Base-by-base conservation (phyloP, 2,329 filamentous ascomycete genomes). In the Trichoderma koningiopsis region DNA sequence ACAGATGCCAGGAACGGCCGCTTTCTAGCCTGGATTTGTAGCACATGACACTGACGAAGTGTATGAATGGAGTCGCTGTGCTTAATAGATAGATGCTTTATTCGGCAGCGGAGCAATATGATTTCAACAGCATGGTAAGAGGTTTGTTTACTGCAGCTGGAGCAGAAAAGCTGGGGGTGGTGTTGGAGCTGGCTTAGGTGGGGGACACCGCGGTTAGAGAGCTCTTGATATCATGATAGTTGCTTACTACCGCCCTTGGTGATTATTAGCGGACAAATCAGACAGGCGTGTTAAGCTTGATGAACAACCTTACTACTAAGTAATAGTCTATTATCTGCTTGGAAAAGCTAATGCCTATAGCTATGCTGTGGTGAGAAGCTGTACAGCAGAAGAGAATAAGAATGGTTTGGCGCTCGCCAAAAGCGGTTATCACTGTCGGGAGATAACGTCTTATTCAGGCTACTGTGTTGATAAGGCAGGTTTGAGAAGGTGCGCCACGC, bases 1-100 rank as follows among this genome's bases (percentile, higher is more conserved):
- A 27, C 10, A 49, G 31, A 49, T 59, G 57, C 24, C 40, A 67
- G 63, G 63, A 67, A 67, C 63, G 55, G 37, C 27, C 43, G 29
- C 53, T 43, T 16, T 29, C 35, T 59, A 22, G 22, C 57, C 27
- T 10, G 22, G 7, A 13, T 19, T 3, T 19, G 35, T 37, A 57
- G 31, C 62, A 65, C 35, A 66, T 47, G 53, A 66, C 55, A 22
- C n/a, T 35, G 5, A 22, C 4, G 14, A 14, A 19, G 35, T 31
- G 40, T 14, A 16, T 16, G 29, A 14, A 29, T n/a, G 19, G 40
- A 43, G 37, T 4, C 24, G 14, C 29, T 40, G 6, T 56, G 10
- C 11, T 13, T 53, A 2, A 7, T 52, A n/a, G n/a, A n/a, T n/a
- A n/a, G n/a, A n/a, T n/a, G n/a, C n/a, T n/a, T 14, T 5, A 5